These are phyloP conservation scores for Aspergillus sp. DNA, from an alignment of 2,329 filamentous ascomycete genomes.

Conservation along the genomic window DNA sequence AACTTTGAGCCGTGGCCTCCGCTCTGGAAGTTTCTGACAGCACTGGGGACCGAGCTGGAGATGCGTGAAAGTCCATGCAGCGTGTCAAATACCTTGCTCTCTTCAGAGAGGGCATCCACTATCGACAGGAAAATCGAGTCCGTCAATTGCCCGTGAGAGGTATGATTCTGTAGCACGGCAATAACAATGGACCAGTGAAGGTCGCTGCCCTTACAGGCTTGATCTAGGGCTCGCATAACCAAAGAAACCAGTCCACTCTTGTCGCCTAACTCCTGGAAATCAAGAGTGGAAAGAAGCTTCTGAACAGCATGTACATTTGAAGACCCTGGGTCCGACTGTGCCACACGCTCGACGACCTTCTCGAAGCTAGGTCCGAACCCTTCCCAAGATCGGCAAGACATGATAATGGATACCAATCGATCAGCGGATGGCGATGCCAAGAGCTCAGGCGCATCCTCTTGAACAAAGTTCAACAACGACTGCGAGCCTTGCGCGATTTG, in stretches of 20 bases:
- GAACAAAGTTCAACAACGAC: constrained; percentile 55
- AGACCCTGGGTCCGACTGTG: constrained; percentile 33
- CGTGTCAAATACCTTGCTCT: constrained; percentile 36
- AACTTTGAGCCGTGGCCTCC: constrained; percentile 52
- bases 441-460: constrained; percentile 59
- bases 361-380: constrained; percentile 43
- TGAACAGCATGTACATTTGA: constrained; percentile 40
- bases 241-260: constrained; percentile 38
- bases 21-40: constrained; percentile 47
- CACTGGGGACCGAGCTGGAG: constrained; percentile 40
- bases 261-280: constrained; percentile 39
- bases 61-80: constrained; percentile 51
- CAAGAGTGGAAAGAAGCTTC: constrained; percentile 40
- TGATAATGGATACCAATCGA: constrained; percentile 66
- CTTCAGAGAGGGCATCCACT: constrained; percentile 44
- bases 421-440: constrained; percentile 68
- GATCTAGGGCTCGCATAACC: constrained; percentile 37
- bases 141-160: constrained; percentile 34
- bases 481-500: constrained; percentile 42
- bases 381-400: constrained; percentile 52
- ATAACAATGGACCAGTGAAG: constrained; percentile 43
- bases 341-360: constrained; percentile 38
- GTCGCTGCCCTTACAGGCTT: constrained; percentile 38
- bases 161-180: constrained; percentile 41
- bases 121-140: constrained; percentile 41